Conservation (phyloP, 2,329 filamentous ascomycete species). For the Domatiomyces catenatus region DNA sequence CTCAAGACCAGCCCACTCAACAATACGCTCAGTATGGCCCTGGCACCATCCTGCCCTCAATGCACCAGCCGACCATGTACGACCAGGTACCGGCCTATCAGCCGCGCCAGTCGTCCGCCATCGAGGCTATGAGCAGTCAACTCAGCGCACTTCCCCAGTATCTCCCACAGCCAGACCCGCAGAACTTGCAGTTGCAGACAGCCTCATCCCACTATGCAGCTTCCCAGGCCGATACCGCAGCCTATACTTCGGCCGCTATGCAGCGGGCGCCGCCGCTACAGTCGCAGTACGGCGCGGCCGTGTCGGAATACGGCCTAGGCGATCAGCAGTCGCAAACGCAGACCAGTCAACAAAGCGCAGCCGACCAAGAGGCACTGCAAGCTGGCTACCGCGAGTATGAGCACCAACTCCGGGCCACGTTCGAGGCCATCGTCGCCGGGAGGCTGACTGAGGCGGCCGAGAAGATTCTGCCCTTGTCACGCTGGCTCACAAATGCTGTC, state of each 20-base stretch:
- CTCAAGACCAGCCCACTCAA: conserved; percentile 30
- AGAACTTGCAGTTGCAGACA: conserved; percentile 44
- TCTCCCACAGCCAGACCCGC: conserved; percentile 50
- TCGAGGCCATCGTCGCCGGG: conserved; percentile 53
- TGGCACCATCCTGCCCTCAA: conserved; percentile 51
- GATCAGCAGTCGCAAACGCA: conserved; percentile 22
- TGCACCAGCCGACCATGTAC: conserved; percentile 48
- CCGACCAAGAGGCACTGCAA: conserved; percentile 36
- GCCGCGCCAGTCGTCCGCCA: conserved; percentile 54
- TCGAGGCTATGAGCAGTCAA: conserved; percentile 58
- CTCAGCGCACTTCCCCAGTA: conserved; percentile 56
- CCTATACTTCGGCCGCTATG: conserved; percentile 46
- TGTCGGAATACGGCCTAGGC: conserved; percentile 24
- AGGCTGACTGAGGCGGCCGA: conserved; percentile 43
- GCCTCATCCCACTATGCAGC: conserved; percentile 48
- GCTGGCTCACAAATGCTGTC: conserved; percentile 52
- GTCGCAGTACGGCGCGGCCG: conserved; percentile 40
- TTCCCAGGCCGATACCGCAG: conserved; percentile 42
- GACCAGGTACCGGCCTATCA: conserved; percentile 62
- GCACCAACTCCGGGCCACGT: conserved; percentile 44
- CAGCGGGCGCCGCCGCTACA: conserved; percentile 32
- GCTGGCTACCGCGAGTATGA: conserved; percentile 53
- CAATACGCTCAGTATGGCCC: conserved; percentile 41
- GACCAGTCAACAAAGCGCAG: conserved; percentile 10
- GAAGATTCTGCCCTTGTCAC: conserved; percentile 46